phyloP scores from a whole-genome alignment of 192 early-diverging fungal genomes.

The Coemansia sp. region DNA sequence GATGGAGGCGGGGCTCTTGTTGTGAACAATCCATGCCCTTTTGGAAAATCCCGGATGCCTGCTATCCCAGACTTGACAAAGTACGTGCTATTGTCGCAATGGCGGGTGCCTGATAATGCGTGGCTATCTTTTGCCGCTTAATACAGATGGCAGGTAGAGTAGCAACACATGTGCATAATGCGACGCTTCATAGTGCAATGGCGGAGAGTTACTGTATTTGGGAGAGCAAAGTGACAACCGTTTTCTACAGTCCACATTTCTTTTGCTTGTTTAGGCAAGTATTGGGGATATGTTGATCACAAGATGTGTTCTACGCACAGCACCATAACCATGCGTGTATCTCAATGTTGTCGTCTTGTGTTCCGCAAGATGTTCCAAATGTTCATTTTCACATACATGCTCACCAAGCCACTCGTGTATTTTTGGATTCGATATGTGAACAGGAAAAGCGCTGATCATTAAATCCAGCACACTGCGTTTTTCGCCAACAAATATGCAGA shows the following conservation, averaged over 20 bases:
- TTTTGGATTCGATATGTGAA: not conserved
- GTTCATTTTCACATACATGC: not conserved
- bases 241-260: not conserved
- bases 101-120: not conserved
- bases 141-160: not conserved
- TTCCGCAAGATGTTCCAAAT: not conserved
- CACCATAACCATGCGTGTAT: not conserved
- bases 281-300: not conserved
- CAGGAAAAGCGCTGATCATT: not conserved
- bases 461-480: not conserved
- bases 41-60: too few species aligned
- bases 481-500: not conserved
- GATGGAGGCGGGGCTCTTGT: too few species aligned
- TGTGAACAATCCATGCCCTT: too few species aligned
- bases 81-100: not conserved
- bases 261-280: not conserved
- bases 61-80: too few species aligned
- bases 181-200: not conserved
- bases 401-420: constrained; percentile 1
- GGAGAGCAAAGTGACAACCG: not conserved
- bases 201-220: not conserved
- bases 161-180: not conserved
- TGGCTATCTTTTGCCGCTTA: not conserved
- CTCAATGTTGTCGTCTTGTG: not conserved
- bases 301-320: constrained; percentile 1